phyloP scores from a whole-genome alignment of 257 asterid species.

The Cruciata laevipes region DNA sequence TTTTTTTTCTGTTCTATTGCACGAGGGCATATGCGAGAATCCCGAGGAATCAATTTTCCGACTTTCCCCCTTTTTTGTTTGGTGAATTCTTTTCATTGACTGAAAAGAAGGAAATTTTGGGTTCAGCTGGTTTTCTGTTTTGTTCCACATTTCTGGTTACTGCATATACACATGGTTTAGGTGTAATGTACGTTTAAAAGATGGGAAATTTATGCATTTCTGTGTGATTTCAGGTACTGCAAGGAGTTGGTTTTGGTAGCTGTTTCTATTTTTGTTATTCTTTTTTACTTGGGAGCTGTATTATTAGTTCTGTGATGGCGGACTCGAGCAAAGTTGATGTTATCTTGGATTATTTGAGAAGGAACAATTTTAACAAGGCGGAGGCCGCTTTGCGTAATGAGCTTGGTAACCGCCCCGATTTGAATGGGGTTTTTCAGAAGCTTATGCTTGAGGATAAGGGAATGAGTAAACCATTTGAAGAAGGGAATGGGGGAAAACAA shows the following conservation, averaged over 20 bases:
- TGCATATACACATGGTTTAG: not conserved
- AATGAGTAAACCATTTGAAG: slow-evolving; percentile 36
- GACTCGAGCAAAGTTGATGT: slow-evolving; percentile 68
- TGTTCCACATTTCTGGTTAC: not conserved
- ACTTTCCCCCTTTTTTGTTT: not conserved
- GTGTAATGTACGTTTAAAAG: slow-evolving; percentile 7
- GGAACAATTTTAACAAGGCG: slow-evolving; percentile 73
- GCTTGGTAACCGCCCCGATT: slow-evolving; percentile 58
- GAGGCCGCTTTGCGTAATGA: slow-evolving; percentile 91
- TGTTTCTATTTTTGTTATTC: not conserved
- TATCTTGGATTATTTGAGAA: slow-evolving; percentile 61
- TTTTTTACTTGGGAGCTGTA: slow-evolving; percentile 17
- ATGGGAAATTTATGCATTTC: not conserved
- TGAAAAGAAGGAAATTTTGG: not conserved
- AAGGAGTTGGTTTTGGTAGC: slow-evolving; percentile 24
- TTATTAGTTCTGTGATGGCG: slow-evolving; percentile 39
- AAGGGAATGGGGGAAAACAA: slow-evolving; percentile 36
- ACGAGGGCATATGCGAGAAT: slow-evolving; percentile 11
- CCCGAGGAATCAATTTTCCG: slow-evolving; percentile 6
- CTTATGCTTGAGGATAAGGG: slow-evolving; percentile 54
- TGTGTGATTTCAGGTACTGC: slow-evolving; percentile 38
- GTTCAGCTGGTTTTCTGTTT: not conserved
- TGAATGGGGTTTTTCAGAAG: slow-evolving; percentile 55
- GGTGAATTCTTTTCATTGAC: not conserved
- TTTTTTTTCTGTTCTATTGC: not conserved